Evolutionary conservation across 352 stramenopile genomes (phyloP), one percentile per base, ranked within the genome.

Genomic region (Phytophthora foliorum): DNA sequence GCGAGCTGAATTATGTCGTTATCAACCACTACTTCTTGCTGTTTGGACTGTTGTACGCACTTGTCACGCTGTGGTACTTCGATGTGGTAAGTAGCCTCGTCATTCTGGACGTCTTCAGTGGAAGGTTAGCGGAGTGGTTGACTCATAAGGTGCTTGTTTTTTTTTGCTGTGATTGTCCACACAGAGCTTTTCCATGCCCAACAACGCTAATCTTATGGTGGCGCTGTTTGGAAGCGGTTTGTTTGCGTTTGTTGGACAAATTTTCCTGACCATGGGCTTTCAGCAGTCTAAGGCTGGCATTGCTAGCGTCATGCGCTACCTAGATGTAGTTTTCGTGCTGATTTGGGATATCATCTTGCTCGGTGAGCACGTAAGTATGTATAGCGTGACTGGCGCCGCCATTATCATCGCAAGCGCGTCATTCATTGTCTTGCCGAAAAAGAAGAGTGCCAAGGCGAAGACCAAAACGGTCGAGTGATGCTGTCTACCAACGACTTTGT

Each of bases 241-340:
- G 29, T 84, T 91, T 54, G 86, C 81, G 17, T 88, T 84, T 57
- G 36, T 88, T 3, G 82, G 82, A 3, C 84, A 92, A 52, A 55
- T 91, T 17, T 82, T 88, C 48, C 65, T 94, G 24, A 94, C 86
- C 4, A 85, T 84, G 46, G 86, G 86, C 8, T 92, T 94, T 52
- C 86, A 94, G 62, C 69, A 88, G n/a, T 85, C 89, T 25, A 92
- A 91, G 46, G 81, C 82, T 2, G 84, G 84, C 19, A 86, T 91
- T 22, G 86, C 86, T 1, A 92, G 82, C 21, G 80, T 92, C 50
- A 91, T 92, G 84, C 84, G 86, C 34, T 91, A 91, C 65, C 58
- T 92, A 17, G 86, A 92, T 54, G 84, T 94, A 11, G 84, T 92
- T 22, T 92, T 78, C 51, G 82, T 91, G 9, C 82, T 94, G 59